Percentiles rank a stretch among this genome's conserved stretches.
phyloP scores from a whole-genome alignment of 2,329 filamentous ascomycete species.

The Colletotrichum magnum region DNA sequence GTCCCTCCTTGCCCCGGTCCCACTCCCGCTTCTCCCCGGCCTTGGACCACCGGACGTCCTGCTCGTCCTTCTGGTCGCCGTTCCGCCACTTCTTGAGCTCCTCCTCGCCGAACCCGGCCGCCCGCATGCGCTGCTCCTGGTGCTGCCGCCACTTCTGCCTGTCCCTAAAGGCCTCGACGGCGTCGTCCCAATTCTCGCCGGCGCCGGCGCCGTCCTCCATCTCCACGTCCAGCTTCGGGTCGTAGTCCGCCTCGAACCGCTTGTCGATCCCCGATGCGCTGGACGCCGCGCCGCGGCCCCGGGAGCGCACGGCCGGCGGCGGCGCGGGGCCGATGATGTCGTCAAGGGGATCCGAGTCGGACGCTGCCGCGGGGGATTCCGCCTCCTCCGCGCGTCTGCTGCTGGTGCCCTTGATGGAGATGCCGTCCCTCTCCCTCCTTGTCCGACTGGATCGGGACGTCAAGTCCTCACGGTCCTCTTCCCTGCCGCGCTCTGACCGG shows the following conservation, averaged over 20 bases:
- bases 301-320: slow-evolving; percentile 65
- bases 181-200: slow-evolving; percentile 81
- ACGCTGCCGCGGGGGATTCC: slow-evolving; percentile 45
- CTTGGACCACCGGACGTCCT: slow-evolving; percentile 81
- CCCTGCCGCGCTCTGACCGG: slow-evolving; percentile 39
- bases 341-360: slow-evolving; percentile 81
- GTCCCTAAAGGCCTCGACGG: slow-evolving; percentile 83
- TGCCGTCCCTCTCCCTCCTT: slow-evolving; percentile 5
- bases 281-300: slow-evolving; percentile 78
- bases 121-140: slow-evolving; percentile 81
- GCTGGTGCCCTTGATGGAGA: slow-evolving; percentile 27
- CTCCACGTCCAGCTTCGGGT: slow-evolving; percentile 69
- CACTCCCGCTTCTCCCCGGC: slow-evolving; percentile 74
- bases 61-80: slow-evolving; percentile 65
- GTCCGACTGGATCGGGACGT: neutral
- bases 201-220: slow-evolving; percentile 63
- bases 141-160: slow-evolving; percentile 83
- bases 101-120: slow-evolving; percentile 83
- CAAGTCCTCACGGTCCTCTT: slow-evolving; percentile 25
- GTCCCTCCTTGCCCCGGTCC: slow-evolving; percentile 67
- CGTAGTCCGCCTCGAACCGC: slow-evolving; percentile 80
- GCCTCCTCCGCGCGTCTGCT: slow-evolving; percentile 19
- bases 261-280: slow-evolving; percentile 80
- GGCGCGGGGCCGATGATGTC: slow-evolving; percentile 83
- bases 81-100: slow-evolving; percentile 82